Percentiles rank a stretch among this genome's conserved stretches.
These are phyloP conservation scores for Penicillium lagena DNA, from an alignment of 495 filamentous ascomycete genomes.

Conservation along the genomic window DNA sequence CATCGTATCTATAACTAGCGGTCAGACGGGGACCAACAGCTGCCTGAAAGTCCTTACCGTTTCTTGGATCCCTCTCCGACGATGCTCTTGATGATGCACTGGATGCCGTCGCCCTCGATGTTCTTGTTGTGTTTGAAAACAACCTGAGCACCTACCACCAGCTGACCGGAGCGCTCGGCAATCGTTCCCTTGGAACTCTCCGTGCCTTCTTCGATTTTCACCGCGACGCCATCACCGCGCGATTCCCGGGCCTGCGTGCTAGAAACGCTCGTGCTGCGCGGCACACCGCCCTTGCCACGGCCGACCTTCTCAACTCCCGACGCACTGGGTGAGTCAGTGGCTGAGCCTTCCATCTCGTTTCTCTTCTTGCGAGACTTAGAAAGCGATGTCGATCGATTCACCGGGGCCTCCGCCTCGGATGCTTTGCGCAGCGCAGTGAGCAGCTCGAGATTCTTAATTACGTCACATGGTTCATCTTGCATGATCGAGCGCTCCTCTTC, in stretches of 20 bases:
- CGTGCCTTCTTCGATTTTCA: conserved; percentile 51
- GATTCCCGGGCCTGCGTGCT: conserved; percentile 37
- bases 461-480: conserved; percentile 49
- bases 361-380: conserved; percentile 57
- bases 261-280: conserved; percentile 52
- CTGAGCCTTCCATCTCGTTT: conserved; percentile 63
- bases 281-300: conserved; percentile 37
- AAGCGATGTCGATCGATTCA: conserved; percentile 35
- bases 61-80: conserved; percentile 81
- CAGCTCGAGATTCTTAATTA: conserved; percentile 54
- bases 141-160: conserved; percentile 71
- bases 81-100: conserved; percentile 80
- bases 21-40: conserved; percentile 2
- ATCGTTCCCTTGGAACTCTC: conserved; percentile 43
- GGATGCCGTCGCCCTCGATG: conserved; percentile 68
- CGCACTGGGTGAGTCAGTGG: conserved; percentile 63
- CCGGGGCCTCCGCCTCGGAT: conserved; percentile 51
- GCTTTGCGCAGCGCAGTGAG: conserved; percentile 54
- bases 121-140: conserved; percentile 73
- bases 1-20: conserved; percentile 62
- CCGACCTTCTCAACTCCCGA: conserved; percentile 46
- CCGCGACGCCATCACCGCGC: conserved; percentile 32
- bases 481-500: conserved; percentile 57
- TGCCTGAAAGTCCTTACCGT: conserved; percentile 33
- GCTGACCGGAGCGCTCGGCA: conserved; percentile 45